Evolutionary conservation across 2,329 filamentous ascomycete species (phyloP).

Genomic region (Colletotrichum nymphaeae): DNA sequence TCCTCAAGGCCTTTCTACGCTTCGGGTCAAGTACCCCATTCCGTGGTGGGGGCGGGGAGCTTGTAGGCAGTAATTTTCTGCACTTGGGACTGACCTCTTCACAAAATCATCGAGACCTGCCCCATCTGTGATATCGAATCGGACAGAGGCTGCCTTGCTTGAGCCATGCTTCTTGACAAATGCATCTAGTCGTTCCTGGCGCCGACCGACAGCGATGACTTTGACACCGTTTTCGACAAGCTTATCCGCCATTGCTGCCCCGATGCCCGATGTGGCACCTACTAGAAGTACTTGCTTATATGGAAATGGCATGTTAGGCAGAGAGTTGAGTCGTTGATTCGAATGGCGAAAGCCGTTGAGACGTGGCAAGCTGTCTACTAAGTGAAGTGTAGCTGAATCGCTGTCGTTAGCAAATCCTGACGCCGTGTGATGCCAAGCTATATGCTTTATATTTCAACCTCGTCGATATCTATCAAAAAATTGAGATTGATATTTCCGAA

Average conservation of each 20-base stretch:
- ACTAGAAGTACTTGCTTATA: slow-evolving; percentile 67
- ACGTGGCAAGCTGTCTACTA: not conserved
- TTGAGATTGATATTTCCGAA: not conserved
- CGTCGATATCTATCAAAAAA: not conserved
- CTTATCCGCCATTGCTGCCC: slow-evolving; percentile 45
- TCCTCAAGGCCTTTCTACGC: not conserved
- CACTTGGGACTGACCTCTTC: not conserved
- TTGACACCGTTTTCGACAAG: slow-evolving; percentile 55
- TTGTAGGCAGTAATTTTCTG: too few relatives aligned
- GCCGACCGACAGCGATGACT: slow-evolving; percentile 61
- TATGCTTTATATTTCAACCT: not conserved
- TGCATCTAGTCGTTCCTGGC: slow-evolving; percentile 59
- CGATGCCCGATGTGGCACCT: slow-evolving; percentile 44
- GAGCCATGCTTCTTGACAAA: slow-evolving; percentile 57
- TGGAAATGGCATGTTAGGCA: slow-evolving; percentile 57
- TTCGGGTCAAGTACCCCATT: not conserved
- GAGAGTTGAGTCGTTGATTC: not conserved
- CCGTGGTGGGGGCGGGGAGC: too few relatives aligned
- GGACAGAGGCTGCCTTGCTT: slow-evolving; percentile 44
- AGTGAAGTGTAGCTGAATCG: not conserved
- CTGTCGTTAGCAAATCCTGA: not conserved
- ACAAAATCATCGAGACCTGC: slow-evolving; percentile 11
- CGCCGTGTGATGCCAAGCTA: not conserved
- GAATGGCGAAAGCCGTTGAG: not conserved
- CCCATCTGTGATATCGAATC: not conserved